Evolutionary conservation across 495 filamentous ascomycete species (phyloP).

Genomic region (Platismatia glauca): DNA sequence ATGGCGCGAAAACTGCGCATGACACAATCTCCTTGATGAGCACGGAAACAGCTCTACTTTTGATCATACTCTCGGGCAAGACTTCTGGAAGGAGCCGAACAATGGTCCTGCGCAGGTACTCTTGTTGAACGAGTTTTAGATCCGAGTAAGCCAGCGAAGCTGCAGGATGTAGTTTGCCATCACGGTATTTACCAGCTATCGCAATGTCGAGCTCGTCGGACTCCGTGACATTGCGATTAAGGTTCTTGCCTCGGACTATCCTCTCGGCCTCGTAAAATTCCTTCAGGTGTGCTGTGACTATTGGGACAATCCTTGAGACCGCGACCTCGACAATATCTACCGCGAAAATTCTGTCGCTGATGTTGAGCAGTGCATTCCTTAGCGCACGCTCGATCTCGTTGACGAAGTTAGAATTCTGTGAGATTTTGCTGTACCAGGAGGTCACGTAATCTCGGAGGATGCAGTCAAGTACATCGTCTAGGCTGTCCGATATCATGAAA

Average conservation of each 20-base stretch:
- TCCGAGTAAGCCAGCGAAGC: constrained; percentile 75
- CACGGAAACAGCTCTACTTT: constrained; percentile 68
- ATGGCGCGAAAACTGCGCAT: constrained; percentile 64
- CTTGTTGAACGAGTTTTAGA: constrained; percentile 72
- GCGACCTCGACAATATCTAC: constrained; percentile 74
- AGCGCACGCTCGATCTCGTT: constrained; percentile 78
- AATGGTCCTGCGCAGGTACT: constrained; percentile 68
- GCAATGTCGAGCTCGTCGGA: constrained; percentile 91
- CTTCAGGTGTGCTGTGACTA: constrained; percentile 82
- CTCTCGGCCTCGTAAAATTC: constrained; percentile 89
- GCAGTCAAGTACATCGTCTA: constrained; percentile 71
- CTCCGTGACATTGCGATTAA: constrained; percentile 86
- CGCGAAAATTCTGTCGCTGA: constrained; percentile 58
- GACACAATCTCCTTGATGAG: constrained; percentile 76
- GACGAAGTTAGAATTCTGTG: constrained; percentile 64
- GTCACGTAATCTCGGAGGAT: constrained; percentile 77
- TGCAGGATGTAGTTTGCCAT: constrained; percentile 83
- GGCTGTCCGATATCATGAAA: constrained; percentile 64
- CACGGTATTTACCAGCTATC: constrained; percentile 83
- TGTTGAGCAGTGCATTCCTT: constrained; percentile 59
- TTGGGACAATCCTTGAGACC: constrained; percentile 73
- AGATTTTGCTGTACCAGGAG: constrained; percentile 85
- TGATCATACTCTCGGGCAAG: constrained; percentile 62
- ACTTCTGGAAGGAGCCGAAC: constrained; percentile 63
- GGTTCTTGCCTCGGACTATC: constrained; percentile 71